A percentile compares a stretch with the other conserved stretches of the same genome.
phyloP scores from a whole-genome alignment of 176 grass and related monocot genomes.

The Bothriochloa decipiens region DNA sequence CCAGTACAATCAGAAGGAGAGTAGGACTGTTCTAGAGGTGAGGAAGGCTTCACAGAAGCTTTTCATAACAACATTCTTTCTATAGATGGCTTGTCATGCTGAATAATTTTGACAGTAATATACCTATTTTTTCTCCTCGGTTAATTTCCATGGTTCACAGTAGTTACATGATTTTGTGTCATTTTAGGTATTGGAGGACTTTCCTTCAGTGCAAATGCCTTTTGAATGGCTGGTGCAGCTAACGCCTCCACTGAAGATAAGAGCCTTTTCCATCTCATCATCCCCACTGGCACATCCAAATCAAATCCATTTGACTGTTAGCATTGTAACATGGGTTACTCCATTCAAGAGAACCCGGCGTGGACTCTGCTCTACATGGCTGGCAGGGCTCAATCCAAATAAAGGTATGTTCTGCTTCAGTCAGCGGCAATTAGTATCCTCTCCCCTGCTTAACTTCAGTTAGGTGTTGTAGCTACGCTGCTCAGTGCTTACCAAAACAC shows the following conservation, averaged over 20 bases:
- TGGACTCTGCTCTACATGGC: constrained; percentile 89
- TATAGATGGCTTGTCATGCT: not conserved
- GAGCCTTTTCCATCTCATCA: constrained; percentile 93
- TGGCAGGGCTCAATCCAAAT: constrained; percentile 60
- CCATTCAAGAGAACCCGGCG: constrained; percentile 70
- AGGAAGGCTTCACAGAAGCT: constrained; percentile 31
- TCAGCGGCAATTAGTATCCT: not conserved
- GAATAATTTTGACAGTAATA: constrained; percentile 4
- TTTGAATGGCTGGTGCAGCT: constrained; percentile 97
- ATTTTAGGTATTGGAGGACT: constrained; percentile 83
- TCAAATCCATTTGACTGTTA: constrained; percentile 87
- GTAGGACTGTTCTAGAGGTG: constrained; percentile 84
- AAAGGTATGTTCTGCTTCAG: constrained; percentile 44
- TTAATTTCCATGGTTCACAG: constrained; percentile 26
- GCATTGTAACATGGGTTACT: constrained; percentile 75
- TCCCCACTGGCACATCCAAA: constrained; percentile 40
- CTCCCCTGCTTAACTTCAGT: not conserved
- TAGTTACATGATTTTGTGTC: constrained; percentile 24
- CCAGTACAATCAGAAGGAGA: constrained; percentile 89
- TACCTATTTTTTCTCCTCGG: no score
- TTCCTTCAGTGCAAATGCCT: constrained; percentile 85
- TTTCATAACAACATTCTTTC: constrained; percentile 11
- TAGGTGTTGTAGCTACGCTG: not conserved
- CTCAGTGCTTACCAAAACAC: not conserved
- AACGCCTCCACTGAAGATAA: constrained; percentile 87